These are phyloP conservation scores for Aspergillus spinulosporus DNA, from an alignment of 2,329 filamentous ascomycete genomes.

Conservation along the genomic window DNA sequence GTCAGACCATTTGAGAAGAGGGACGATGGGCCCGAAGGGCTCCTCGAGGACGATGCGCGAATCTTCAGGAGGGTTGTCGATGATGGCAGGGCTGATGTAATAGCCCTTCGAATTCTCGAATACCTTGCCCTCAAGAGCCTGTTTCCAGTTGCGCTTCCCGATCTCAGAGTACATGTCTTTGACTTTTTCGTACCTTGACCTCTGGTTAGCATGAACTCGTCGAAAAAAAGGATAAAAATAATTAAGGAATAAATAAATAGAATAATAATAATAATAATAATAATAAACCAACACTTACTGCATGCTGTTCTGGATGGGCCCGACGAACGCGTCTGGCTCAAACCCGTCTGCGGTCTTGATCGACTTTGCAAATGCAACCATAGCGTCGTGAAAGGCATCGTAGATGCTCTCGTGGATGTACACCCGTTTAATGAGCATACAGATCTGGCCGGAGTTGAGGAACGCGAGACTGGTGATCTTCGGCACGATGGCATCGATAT, in stretches of 20 bases:
- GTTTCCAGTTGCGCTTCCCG: too few species aligned
- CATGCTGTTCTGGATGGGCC: conserved; percentile 63
- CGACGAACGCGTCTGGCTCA: conserved; percentile 49
- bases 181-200: conserved; percentile 38
- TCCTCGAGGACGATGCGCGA: conserved; percentile 59
- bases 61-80: conserved; percentile 57
- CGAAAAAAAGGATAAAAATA: too few species aligned
- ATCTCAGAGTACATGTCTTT: too few species aligned
- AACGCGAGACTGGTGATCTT: background rate
- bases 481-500: background rate
- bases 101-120: conserved; percentile 38
- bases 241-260: too few species aligned
- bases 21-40: conserved; percentile 65
- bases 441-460: conserved; percentile 47
- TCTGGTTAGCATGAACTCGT: too few species aligned
- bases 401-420: conserved; percentile 61
- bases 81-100: conserved; percentile 60
- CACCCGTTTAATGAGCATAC: conserved; percentile 56
- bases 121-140: too few species aligned
- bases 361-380: conserved; percentile 45
- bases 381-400: conserved; percentile 50
- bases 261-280: too few species aligned
- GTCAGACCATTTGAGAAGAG: conserved; percentile 60
- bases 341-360: conserved; percentile 36
- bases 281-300: too few species aligned